A percentile compares a stretch with the other conserved stretches of the same genome.
phyloP scores from a whole-genome alignment of 1,284 basidiomycete genomes.

The Wallemia ichthyophaga region DNA sequence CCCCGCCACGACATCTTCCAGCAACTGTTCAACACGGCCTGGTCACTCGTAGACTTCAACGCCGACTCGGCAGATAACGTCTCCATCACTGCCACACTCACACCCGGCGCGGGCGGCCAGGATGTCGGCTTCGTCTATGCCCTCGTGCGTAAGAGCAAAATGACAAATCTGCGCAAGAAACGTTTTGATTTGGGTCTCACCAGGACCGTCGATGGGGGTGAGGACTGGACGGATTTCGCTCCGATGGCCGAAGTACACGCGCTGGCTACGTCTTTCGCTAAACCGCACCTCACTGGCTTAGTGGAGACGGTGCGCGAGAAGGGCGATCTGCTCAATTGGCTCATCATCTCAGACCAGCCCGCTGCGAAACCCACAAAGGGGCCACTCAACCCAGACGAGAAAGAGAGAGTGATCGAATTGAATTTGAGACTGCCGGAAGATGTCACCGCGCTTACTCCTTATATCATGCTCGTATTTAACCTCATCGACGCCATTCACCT shows the following conservation, averaged over 20 bases:
- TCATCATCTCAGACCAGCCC: conserved; percentile 44
- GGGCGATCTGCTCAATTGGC: not conserved
- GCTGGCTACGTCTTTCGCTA: not conserved
- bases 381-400: conserved; percentile 21
- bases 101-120: conserved; percentile 20
- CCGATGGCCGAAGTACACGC: not conserved
- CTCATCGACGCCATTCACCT: conserved; percentile 34
- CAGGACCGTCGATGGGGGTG: not conserved
- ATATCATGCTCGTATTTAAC: conserved; percentile 36
- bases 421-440: conserved; percentile 27
- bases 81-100: conserved; percentile 43
- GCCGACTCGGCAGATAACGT: conserved; percentile 24
- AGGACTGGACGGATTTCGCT: not conserved
- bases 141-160: conserved; percentile 43
- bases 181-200: conserved; percentile 45
- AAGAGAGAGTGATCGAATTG: conserved; percentile 39
- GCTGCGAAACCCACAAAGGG: conserved; percentile 26
- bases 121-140: conserved; percentile 47
- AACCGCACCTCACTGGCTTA: not conserved
- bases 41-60: conserved; percentile 19
- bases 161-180: conserved; percentile 31
- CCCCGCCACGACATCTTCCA: conserved; percentile 57
- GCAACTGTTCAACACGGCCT: conserved; percentile 37
- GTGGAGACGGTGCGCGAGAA: not conserved
- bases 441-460: conserved; percentile 23